Base-by-base conservation (phyloP, 371 early-diverging fungal species). In the Mortierella sp. region DNA sequence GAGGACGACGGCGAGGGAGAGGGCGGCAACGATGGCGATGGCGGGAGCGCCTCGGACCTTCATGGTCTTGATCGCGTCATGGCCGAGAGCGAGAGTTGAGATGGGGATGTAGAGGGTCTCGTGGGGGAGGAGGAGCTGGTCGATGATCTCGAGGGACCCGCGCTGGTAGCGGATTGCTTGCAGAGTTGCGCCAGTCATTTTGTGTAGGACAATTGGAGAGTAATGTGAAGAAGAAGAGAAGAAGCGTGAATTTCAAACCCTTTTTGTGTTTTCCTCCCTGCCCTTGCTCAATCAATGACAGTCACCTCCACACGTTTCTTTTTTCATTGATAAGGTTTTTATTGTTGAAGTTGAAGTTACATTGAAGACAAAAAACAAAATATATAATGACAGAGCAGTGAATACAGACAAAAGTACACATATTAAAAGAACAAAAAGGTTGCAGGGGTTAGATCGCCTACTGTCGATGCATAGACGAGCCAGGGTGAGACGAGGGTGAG, bases 1-100 rank as follows among this genome's bases (percentile, higher is more conserved):
- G 12, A 97, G 89, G 75, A 98, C 98, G 0, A 97, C 97, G 21
- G 97, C 98, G 12, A 98, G 91, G 2, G 97, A 93, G 5, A 98
- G 91, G 1, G 96, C 97, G 16, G 98, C 99, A 16, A 98, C 98
- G 77, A 99, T 97, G 78, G 97, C 99, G 80, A 99, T 99, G 29
- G 99, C 99, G n/a, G 99, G 99, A 7, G 98, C 96, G 32, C 96
- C 96, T 56, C 96, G 93, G 12, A 96, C 95, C 90, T 98, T 97
- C 99, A 98, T 99, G 75, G 95, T 93, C 83, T 94, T 95, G 88
- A 99, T 99, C 55, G 95, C 97, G 70, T 92, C 91, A 89, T 97
- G 97, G 12, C 98, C 98, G 27, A 95, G 93, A 76, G 94, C 89
- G 49, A 94, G 86, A 68, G 88, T 91, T 27, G 78, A 51, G 46